Evolutionary conservation across 805 yeast species (phyloP).

Genomic region (Barnettozyma vustinii): DNA sequence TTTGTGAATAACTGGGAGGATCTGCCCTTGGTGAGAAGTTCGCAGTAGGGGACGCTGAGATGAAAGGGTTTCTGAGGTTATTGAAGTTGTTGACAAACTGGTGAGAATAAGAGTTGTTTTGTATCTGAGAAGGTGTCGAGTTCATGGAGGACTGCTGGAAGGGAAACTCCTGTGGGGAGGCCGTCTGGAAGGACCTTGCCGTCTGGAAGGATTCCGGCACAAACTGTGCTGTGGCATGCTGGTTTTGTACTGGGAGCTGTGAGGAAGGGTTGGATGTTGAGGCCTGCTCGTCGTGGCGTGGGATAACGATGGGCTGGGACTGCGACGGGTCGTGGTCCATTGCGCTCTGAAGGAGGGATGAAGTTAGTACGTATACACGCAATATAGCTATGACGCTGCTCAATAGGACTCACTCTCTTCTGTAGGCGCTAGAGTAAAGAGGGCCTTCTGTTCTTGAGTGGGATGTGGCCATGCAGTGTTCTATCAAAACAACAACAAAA

Average conservation of each 20-base stretch:
- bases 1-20: conserved; percentile 20
- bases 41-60: conserved; percentile 19
- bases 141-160: conserved; percentile 24
- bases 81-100: conserved; percentile 19
- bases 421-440: neutral
- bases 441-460: neutral
- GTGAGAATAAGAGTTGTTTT: conserved; percentile 14
- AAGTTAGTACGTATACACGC: neutral
- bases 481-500: neutral
- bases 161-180: conserved; percentile 13
- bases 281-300: conserved; percentile 19
- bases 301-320: conserved; percentile 26
- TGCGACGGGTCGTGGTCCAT: conserved; percentile 8
- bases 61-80: conserved; percentile 17
- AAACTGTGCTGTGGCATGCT: conserved; percentile 4
- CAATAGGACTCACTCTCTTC: neutral
- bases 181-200: conserved; percentile 21
- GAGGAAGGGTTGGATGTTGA: conserved; percentile 5
- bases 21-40: conserved; percentile 24
- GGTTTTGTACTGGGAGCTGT: neutral
- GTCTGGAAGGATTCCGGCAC: conserved; percentile 25
- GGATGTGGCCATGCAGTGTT: neutral
- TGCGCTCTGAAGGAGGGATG: neutral
- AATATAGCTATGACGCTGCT: too few species aligned
- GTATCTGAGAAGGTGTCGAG: conserved; percentile 19